Conservation (phyloP, 805 yeast species). For the Suhomyces sp. region DNA sequence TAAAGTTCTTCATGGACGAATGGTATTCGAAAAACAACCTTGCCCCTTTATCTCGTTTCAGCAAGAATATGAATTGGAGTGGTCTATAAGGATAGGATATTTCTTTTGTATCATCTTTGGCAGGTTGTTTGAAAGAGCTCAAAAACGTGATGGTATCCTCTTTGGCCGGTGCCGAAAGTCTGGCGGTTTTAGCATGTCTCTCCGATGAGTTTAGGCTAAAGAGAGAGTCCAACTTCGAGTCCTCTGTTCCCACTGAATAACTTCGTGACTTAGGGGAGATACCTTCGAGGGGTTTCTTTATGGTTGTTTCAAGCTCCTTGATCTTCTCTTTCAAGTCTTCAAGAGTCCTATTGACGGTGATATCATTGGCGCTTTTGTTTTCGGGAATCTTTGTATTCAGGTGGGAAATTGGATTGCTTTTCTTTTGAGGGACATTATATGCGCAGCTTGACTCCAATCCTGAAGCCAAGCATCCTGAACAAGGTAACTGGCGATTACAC, state of each 20-base stretch:
- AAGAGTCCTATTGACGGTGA: neutral
- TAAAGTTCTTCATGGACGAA: constrained; percentile 7
- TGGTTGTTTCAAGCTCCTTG: neutral
- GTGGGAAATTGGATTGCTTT: constrained; percentile 6
- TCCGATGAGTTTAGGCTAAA: neutral
- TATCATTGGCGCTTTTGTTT: constrained; percentile 3
- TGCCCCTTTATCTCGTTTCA: constrained; percentile 6
- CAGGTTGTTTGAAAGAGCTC: neutral
- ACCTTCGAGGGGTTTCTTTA: neutral
- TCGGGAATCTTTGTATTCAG: neutral
- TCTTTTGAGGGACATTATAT: constrained; percentile 4
- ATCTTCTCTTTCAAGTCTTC: neutral
- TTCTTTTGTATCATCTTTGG: neutral
- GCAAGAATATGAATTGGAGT: neutral
- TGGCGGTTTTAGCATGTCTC: neutral
- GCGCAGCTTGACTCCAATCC: constrained; percentile 9
- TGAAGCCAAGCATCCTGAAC: constrained; percentile 10
- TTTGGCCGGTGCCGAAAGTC: neutral
- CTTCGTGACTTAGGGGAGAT: neutral
- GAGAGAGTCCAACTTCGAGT: neutral
- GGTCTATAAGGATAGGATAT: neutral
- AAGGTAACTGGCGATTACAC: constrained; percentile 34
- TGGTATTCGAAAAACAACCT: constrained; percentile 7
- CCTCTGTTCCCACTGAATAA: neutral
- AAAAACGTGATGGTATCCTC: neutral